These are phyloP conservation scores for Globisporangium emineosum DNA, from an alignment of 352 stramenopile genomes.

Conservation along the genomic window DNA sequence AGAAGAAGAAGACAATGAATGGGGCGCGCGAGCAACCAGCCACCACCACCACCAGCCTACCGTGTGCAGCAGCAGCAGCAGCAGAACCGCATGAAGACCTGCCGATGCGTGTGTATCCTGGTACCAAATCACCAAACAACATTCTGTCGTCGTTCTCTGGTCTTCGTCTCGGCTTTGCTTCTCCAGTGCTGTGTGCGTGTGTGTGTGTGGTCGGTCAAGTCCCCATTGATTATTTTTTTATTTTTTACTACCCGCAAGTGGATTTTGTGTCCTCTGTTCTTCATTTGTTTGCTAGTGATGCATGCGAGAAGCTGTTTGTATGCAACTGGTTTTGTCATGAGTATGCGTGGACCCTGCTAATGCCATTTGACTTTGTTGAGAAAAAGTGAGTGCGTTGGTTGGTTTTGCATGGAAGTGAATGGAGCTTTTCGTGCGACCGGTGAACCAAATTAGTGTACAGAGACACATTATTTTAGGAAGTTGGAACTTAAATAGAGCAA, in stretches of 20 bases:
- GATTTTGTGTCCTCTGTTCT: slow-evolving; percentile 10
- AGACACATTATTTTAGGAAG: background rate
- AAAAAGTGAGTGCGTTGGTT: background rate
- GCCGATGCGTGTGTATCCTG: background rate
- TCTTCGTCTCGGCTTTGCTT: background rate
- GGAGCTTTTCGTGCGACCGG: background rate
- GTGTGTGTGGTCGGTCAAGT: slow-evolving; percentile 8
- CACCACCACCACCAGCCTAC: background rate
- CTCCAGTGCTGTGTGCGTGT: background rate
- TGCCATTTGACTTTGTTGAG: slow-evolving; percentile 9
- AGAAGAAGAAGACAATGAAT: slow-evolving; percentile 6
- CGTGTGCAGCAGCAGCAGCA: slow-evolving; percentile 2
- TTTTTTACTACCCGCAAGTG: background rate
- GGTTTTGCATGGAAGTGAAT: background rate
- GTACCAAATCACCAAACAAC: slow-evolving; percentile 5
- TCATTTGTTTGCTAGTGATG: background rate
- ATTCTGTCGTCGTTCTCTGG: background rate
- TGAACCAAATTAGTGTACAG: no score
- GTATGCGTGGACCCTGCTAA: slow-evolving; percentile 4
- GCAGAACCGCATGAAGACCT: slow-evolving; percentile 6
- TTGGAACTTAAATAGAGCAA: background rate
- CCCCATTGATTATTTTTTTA: slow-evolving; percentile 11
- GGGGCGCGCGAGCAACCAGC: slow-evolving; percentile 1
- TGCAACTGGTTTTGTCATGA: background rate
- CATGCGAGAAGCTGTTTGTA: background rate